Percentiles rank a stretch among this genome's conserved stretches.
Evolutionary conservation across 2,329 filamentous ascomycete genomes (phyloP).

Genomic region (Claviceps quebecensis): DNA sequence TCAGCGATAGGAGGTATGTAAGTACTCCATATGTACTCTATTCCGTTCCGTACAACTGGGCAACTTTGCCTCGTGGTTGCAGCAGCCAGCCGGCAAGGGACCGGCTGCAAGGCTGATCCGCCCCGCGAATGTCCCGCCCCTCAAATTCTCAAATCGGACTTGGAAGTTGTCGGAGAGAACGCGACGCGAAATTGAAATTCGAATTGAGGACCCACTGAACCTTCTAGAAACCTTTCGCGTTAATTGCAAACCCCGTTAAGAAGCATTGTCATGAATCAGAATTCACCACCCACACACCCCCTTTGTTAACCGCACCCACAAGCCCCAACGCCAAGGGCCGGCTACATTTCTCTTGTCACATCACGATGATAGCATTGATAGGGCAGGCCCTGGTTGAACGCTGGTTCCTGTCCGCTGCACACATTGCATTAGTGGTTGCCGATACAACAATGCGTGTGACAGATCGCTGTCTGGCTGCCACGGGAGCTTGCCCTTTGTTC

Average conservation of each 20-base stretch:
- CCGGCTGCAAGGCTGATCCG: too few species aligned
- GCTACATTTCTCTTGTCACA: conserved; percentile 1
- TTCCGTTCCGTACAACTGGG: too few species aligned
- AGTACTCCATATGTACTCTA: too few species aligned
- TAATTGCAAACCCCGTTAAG: conserved; percentile 22
- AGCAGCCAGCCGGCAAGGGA: too few species aligned
- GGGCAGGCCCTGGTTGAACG: neutral
- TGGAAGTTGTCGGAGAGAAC: neutral
- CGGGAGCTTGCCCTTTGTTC: neutral
- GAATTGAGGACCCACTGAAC: conserved; percentile 22
- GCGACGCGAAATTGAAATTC: neutral
- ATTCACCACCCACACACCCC: neutral
- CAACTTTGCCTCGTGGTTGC: too few species aligned
- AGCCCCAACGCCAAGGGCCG: neutral
- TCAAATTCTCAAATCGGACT: too few species aligned
- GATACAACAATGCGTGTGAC: conserved; percentile 5
- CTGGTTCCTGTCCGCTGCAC: neutral
- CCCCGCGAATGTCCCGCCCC: too few species aligned
- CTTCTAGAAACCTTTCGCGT: conserved; percentile 27
- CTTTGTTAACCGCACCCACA: conserved; percentile 1
- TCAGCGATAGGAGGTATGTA: too few species aligned
- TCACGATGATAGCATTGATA: neutral
- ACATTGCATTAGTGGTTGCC: conserved; percentile 2
- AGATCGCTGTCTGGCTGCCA: neutral
- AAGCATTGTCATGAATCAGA: neutral